A percentile compares a stretch with the other conserved stretches of the same genome.
Evolutionary conservation across 2,329 filamentous ascomycete species (phyloP).

Genomic region (Verticillium isaacii): DNA sequence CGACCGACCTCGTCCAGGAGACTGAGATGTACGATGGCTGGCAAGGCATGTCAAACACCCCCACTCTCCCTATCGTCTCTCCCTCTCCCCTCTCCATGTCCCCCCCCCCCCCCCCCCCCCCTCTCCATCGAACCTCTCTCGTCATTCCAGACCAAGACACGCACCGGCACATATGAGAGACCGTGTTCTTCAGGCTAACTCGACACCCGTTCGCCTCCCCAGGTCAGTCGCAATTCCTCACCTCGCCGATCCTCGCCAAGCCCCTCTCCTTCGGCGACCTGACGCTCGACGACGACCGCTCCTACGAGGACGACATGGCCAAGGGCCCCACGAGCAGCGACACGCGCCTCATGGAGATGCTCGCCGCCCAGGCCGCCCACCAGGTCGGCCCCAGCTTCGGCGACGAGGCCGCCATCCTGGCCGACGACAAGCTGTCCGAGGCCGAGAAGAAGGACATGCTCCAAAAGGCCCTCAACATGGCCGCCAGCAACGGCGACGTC

Average conservation of each 20-base stretch:
- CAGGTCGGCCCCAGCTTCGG: constrained; percentile 67
- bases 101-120: not conserved
- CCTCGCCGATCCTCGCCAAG: constrained; percentile 77
- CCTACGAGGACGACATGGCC: constrained; percentile 58
- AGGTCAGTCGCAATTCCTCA: constrained; percentile 96
- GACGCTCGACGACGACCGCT: constrained; percentile 71
- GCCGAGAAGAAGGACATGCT: constrained; percentile 75
- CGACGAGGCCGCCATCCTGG: constrained; percentile 74
- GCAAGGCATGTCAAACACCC: constrained; percentile 61
- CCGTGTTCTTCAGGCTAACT: not conserved
- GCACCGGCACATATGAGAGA: not conserved
- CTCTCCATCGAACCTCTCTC: not conserved
- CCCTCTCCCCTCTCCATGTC: not conserved
- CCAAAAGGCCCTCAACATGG: constrained; percentile 88
- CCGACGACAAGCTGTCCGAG: constrained; percentile 67
- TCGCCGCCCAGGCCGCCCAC: constrained; percentile 87
- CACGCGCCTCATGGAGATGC: constrained; percentile 87
- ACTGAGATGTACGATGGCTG: constrained; percentile 99
- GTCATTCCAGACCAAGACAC: not conserved
- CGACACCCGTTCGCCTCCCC: constrained; percentile 4
- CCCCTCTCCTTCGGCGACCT: constrained; percentile 79
- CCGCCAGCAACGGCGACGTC: constrained; percentile 91
- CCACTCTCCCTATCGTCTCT: constrained; percentile 8
- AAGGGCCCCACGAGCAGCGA: constrained; percentile 70
- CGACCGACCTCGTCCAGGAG: constrained; percentile 65